A percentile compares a stretch with the other conserved stretches of the same genome.
Evolutionary conservation across 495 filamentous ascomycete species (phyloP).

Genomic region (Penicillium ochrochloron): DNA sequence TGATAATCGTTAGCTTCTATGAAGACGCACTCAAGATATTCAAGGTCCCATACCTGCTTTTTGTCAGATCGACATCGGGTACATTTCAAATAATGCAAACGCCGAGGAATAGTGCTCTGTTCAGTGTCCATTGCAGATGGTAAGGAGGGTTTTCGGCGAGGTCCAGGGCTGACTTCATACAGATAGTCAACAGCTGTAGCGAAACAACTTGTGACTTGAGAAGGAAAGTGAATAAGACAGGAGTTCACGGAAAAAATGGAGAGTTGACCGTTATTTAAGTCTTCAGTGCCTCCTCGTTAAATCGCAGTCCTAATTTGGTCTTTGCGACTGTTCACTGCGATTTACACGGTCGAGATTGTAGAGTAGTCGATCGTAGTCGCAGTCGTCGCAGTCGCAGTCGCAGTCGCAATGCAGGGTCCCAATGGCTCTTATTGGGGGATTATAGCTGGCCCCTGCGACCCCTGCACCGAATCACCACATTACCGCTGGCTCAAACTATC

Average conservation of each 20-base stretch:
- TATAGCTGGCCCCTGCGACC: constrained; percentile 2
- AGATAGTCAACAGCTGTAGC: neutral
- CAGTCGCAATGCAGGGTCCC: neutral
- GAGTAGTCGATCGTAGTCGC: neutral
- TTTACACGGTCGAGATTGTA: neutral
- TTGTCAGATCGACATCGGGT: constrained; percentile 2
- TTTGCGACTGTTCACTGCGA: neutral
- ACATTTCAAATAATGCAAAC: constrained; percentile 6
- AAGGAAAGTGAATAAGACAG: neutral
- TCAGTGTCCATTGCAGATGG: neutral
- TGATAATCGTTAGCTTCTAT: neutral
- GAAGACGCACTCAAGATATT: neutral
- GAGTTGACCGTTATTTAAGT: constrained; percentile 3
- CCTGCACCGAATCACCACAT: neutral
- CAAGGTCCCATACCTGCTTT: constrained; percentile 4
- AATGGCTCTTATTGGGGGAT: neutral
- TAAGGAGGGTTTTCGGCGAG: neutral
- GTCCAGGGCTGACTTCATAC: neutral
- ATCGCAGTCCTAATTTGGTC: neutral
- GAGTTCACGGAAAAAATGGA: neutral
- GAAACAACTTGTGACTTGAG: neutral
- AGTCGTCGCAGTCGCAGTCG: neutral
- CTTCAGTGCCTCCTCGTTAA: neutral
- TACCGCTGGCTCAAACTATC: neutral
- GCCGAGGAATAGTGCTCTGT: neutral